Evolutionary conservation across 768 basidiomycete species (phyloP).

Genomic region (Termitomyces sp.): DNA sequence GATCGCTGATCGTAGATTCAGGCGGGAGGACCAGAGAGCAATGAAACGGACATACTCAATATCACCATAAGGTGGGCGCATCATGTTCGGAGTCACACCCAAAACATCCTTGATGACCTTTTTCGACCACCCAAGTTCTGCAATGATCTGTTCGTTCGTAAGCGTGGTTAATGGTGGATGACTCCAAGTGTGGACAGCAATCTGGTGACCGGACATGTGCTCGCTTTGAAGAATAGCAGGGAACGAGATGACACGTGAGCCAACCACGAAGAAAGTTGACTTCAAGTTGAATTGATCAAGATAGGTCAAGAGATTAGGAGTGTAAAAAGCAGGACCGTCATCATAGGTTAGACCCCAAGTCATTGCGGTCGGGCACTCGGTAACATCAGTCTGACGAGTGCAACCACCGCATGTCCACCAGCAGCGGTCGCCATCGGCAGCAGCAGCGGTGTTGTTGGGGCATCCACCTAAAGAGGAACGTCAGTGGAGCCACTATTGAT

Average conservation of each 20-base stretch:
- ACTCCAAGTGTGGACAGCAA: constrained; percentile 67
- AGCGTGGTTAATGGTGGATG: constrained; percentile 70
- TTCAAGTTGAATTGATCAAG: constrained; percentile 59
- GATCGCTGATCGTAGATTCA: constrained; percentile 46
- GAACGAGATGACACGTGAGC: constrained; percentile 71
- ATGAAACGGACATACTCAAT: constrained; percentile 48
- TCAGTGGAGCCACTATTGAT: neutral
- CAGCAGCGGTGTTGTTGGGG: constrained; percentile 51
- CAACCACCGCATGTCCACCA: constrained; percentile 85
- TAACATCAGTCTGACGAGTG: constrained; percentile 61
- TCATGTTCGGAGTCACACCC: constrained; percentile 73
- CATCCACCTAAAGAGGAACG: constrained; percentile 42
- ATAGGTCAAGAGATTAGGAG: constrained; percentile 68
- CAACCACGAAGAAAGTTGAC: constrained; percentile 86
- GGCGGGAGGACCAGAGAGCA: neutral
- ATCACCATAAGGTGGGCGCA: constrained; percentile 81
- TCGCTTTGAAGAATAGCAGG: constrained; percentile 67
- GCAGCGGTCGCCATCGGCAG: constrained; percentile 49
- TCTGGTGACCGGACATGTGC: constrained; percentile 77
- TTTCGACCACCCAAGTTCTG: constrained; percentile 84
- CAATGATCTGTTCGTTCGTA: constrained; percentile 77
- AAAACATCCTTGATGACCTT: constrained; percentile 80
- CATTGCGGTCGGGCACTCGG: constrained; percentile 64
- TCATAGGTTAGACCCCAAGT: constrained; percentile 60
- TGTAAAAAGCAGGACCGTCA: constrained; percentile 80